Percentiles rank a stretch among this genome's conserved stretches.
Evolutionary conservation across 2,329 filamentous ascomycete genomes (phyloP).

Genomic region (Sclerotinia subarctica): DNA sequence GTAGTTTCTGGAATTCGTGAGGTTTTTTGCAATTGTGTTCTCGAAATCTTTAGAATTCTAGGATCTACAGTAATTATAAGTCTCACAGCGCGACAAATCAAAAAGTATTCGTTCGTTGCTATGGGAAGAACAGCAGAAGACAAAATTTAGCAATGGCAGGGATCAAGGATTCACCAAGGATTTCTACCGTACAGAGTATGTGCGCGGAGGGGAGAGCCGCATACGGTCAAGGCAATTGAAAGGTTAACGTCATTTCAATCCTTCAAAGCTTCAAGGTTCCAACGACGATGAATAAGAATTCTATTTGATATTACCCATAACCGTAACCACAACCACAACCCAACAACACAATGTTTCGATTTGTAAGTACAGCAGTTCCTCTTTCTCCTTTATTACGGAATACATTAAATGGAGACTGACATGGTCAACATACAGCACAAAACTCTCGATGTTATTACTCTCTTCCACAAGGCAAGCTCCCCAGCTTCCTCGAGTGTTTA

Average conservation of each 20-base stretch:
- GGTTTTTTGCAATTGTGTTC: not conserved
- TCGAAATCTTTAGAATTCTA: constrained; percentile 8
- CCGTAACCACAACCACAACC: constrained; percentile 15
- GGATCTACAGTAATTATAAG: too few species aligned
- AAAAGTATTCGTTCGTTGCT: constrained; percentile 4
- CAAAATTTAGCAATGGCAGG: constrained; percentile 17
- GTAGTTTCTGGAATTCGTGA: constrained; percentile 13
- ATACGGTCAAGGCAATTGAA: not conserved
- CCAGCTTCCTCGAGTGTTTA: constrained; percentile 71
- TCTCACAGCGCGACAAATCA: constrained; percentile 19
- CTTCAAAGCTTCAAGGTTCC: not conserved
- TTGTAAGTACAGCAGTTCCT: constrained; percentile 31
- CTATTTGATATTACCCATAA: not conserved
- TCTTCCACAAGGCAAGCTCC: constrained; percentile 84
- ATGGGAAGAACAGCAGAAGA: not conserved
- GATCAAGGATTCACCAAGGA: constrained; percentile 8
- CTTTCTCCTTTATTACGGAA: not conserved
- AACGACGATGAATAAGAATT: not conserved
- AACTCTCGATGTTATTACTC: constrained; percentile 84
- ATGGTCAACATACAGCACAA: constrained; percentile 55
- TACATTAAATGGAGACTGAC: constrained; percentile 14
- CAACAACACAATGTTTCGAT: constrained; percentile 38
- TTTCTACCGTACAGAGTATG: not conserved
- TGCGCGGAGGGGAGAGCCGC: not conserved
- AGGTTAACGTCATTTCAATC: constrained; percentile 9